phyloP scores from a whole-genome alignment of 805 yeast genomes.

The Wickerhamiella azymoides region DNA sequence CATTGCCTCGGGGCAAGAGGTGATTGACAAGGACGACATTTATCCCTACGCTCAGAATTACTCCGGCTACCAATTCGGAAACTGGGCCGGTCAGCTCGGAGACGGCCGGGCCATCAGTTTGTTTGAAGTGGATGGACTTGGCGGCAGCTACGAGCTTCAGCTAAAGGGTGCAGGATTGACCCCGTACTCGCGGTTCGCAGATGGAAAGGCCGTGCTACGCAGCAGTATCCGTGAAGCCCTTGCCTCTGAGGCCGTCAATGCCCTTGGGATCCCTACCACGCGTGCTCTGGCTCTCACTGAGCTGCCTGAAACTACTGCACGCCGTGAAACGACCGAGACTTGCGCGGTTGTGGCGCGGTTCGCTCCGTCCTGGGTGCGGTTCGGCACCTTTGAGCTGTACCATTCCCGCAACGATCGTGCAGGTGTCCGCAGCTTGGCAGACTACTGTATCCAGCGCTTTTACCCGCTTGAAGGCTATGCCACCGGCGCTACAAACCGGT shows the following conservation, averaged over 20 bases:
- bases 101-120: constrained; percentile 84
- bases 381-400: constrained; percentile 79
- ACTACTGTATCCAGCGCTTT: constrained; percentile 57
- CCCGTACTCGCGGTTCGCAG: constrained; percentile 89
- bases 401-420: constrained; percentile 56
- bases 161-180: constrained; percentile 87
- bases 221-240: constrained; percentile 82
- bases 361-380: constrained; percentile 74
- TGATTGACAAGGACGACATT: constrained; percentile 30
- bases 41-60: constrained; percentile 84
- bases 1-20: constrained; percentile 49
- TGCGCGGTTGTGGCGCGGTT: constrained; percentile 78
- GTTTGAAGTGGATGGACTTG: constrained; percentile 46
- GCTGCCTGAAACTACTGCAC: constrained; percentile 66
- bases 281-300: constrained; percentile 63
- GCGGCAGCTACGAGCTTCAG: constrained; percentile 48
- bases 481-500: constrained; percentile 25
- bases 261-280: constrained; percentile 75
- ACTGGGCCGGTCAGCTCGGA: constrained; percentile 93
- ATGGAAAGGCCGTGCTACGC: constrained; percentile 84
- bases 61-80: constrained; percentile 95
- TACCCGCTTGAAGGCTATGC: constrained; percentile 29
- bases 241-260: constrained; percentile 65
- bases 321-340: constrained; percentile 53
- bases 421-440: constrained; percentile 49